A percentile compares a stretch with the other conserved stretches of the same genome.
Evolutionary conservation across 257 asterid species (phyloP).

Genomic region (Primulina tabacum): DNA sequence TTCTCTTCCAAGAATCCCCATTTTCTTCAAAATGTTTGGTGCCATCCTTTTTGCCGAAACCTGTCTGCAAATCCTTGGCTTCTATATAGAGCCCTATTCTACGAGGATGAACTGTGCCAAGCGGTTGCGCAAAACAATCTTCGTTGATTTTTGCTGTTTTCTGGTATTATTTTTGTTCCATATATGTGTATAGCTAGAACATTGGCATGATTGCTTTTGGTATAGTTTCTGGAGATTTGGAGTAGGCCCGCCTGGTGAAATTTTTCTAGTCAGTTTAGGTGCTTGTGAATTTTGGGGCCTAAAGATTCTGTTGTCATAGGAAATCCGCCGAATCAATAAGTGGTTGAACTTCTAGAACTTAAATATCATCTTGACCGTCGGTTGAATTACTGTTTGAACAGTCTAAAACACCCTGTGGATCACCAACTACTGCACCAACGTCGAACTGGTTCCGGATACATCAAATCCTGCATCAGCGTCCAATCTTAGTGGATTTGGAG

Average conservation of each 20-base stretch:
- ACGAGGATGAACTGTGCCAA: slow-evolving; percentile 92
- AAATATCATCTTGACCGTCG: too few species aligned
- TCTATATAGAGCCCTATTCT: slow-evolving; percentile 80
- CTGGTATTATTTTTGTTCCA: slow-evolving; percentile 3
- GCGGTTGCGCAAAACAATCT: slow-evolving; percentile 97
- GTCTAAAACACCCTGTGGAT: too few species aligned
- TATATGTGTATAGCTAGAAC: slow-evolving; percentile 35
- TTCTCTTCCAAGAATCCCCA: slow-evolving; percentile 70
- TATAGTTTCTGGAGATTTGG: slow-evolving; percentile 18
- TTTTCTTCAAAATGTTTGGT: slow-evolving; percentile 59
- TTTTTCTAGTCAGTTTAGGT: slow-evolving; percentile 34
- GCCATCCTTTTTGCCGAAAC: slow-evolving; percentile 69
- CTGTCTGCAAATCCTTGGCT: slow-evolving; percentile 70
- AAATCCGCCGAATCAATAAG: too few species aligned
- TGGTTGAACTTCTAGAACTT: too few species aligned
- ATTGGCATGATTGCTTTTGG: slow-evolving; percentile 5
- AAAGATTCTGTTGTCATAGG: slow-evolving; percentile 5
- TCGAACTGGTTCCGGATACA: too few species aligned
- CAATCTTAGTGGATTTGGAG: too few species aligned
- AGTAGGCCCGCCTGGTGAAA: slow-evolving; percentile 23
- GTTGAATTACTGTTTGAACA: too few species aligned
- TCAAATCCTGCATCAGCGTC: too few species aligned
- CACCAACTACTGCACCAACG: too few species aligned
- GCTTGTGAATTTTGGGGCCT: slow-evolving; percentile 24
- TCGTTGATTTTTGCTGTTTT: slow-evolving; percentile 39